Conservation (phyloP, 2,329 filamentous ascomycete species). For the Ceratocystis cacaofunesta region DNA sequence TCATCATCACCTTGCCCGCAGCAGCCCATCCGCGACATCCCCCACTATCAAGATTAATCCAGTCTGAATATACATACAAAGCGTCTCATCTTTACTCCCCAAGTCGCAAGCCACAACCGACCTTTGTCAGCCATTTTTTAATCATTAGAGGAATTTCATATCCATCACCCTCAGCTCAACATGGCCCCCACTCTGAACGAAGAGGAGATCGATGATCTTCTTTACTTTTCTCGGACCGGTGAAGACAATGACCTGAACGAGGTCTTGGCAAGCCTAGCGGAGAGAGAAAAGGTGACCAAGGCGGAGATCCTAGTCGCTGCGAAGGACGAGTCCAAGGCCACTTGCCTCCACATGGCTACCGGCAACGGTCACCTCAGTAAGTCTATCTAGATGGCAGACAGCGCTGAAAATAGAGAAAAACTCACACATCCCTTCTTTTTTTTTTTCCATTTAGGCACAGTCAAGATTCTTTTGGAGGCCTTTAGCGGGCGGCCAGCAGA, state of each 20-base stretch:
- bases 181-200: constrained; percentile 46
- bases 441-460: constrained; percentile 27
- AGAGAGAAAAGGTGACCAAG: constrained; percentile 43
- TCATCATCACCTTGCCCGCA: neutral
- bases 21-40: constrained; percentile 7
- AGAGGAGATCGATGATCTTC: constrained; percentile 79
- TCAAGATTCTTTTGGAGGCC: constrained; percentile 30
- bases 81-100: constrained; percentile 5
- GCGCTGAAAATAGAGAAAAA: neutral
- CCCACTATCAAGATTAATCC: constrained; percentile 11
- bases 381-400: constrained; percentile 17
- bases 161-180: constrained; percentile 12
- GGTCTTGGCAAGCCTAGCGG: constrained; percentile 42
- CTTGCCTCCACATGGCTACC: constrained; percentile 79
- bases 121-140: neutral
- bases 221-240: constrained; percentile 71
- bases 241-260: constrained; percentile 55
- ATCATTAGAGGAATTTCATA: constrained; percentile 10
- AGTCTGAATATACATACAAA: constrained; percentile 8
- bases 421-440: neutral
- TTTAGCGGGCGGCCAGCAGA: constrained; percentile 28
- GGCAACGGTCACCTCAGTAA: constrained; percentile 77
- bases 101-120: neutral
- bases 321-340: constrained; percentile 61
- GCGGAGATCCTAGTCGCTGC: constrained; percentile 55